A percentile compares a stretch with the other conserved stretches of the same genome.
Evolutionary conservation across 805 yeast genomes (phyloP).

Genomic region (Yarrowia hollandica): DNA sequence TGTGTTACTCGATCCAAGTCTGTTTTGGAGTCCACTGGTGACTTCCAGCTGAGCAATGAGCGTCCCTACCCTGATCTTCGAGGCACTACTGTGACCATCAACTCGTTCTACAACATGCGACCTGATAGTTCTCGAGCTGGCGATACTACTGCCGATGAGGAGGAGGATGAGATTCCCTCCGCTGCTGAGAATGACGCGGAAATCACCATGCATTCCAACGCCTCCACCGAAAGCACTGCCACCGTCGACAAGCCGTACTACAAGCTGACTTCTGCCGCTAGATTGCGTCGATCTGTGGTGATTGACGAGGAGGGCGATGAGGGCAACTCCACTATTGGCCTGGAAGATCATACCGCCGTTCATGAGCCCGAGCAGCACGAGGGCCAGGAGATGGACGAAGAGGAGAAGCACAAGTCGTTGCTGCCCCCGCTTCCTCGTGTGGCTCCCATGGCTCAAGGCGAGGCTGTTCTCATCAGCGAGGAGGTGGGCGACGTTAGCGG

Average conservation of each 20-base stretch:
- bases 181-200: background rate
- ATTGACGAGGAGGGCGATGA: constrained; percentile 24
- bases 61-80: constrained; percentile 39
- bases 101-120: constrained; percentile 21
- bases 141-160: background rate
- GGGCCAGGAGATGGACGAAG: background rate
- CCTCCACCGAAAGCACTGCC: constrained; percentile 26
- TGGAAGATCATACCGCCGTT: background rate
- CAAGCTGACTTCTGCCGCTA: constrained; percentile 23
- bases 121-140: background rate
- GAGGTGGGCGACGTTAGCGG: constrained; percentile 14
- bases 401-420: background rate
- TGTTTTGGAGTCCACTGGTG: constrained; percentile 39
- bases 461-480: constrained; percentile 4
- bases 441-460: background rate
- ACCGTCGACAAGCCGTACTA: constrained; percentile 24
- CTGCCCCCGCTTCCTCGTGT: constrained; percentile 13
- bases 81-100: constrained; percentile 30
- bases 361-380: background rate
- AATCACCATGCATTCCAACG: constrained; percentile 17
- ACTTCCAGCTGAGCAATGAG: constrained; percentile 37
- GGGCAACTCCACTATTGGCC: background rate
- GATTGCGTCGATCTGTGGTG: constrained; percentile 11
- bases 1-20: constrained; percentile 40
- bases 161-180: background rate